A percentile compares a stretch with the other conserved stretches of the same genome.
Evolutionary conservation across 495 filamentous ascomycete species (phyloP).

Genomic region (Aspergillus affinis): DNA sequence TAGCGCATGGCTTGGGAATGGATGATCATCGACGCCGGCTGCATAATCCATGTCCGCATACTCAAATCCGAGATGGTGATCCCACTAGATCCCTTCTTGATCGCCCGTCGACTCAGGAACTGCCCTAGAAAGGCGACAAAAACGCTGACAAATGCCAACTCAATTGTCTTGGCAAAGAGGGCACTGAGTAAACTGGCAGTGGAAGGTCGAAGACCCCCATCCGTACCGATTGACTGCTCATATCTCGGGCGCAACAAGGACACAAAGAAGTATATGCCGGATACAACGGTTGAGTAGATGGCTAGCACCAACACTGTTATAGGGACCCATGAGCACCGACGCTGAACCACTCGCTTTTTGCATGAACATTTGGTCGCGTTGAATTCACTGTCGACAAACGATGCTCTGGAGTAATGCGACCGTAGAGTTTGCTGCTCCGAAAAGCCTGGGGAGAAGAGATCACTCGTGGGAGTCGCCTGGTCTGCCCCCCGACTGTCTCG

Average conservation of each 20-base stretch:
- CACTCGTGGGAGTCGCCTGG: not conserved
- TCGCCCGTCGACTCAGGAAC: constrained; percentile 62
- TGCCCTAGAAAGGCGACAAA: constrained; percentile 75
- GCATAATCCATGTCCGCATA: constrained; percentile 61
- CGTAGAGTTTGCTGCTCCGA: not conserved
- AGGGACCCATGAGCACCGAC: constrained; percentile 56
- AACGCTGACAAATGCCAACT: constrained; percentile 73
- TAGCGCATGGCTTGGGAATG: constrained; percentile 63
- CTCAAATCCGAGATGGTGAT: constrained; percentile 71
- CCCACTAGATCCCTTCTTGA: constrained; percentile 53
- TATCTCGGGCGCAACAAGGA: constrained; percentile 61
- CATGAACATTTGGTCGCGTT: not conserved
- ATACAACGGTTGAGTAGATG: constrained; percentile 67
- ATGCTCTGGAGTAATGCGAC: not conserved
- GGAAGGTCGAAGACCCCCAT: constrained; percentile 48
- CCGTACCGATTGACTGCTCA: constrained; percentile 49
- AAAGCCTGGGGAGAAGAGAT: not conserved
- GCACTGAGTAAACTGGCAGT: constrained; percentile 62
- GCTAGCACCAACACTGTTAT: constrained; percentile 58
- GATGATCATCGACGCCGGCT: constrained; percentile 65
- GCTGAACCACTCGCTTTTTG: constrained; percentile 17
- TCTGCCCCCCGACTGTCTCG: not conserved
- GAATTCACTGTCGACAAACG: not conserved
- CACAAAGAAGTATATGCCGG: constrained; percentile 60
- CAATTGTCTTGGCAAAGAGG: constrained; percentile 70